Conservation (phyloP, 768 basidiomycete genomes). For the Panaeolus cyanescens region DNA sequence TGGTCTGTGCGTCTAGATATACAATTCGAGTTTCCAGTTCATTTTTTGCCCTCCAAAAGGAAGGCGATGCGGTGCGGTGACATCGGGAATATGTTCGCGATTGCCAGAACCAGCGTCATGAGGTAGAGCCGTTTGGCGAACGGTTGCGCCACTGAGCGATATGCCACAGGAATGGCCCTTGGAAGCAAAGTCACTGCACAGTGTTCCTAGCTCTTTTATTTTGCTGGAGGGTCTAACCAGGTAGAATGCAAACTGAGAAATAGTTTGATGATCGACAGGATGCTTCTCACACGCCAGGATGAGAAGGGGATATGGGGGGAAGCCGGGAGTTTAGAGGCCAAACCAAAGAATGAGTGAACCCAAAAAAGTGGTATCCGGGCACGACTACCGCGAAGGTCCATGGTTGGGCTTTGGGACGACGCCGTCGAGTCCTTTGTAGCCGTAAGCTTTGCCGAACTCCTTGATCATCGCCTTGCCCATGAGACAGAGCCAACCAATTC, state of each 20-base stretch:
- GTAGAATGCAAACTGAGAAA: neutral
- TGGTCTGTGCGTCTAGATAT: constrained; percentile 2
- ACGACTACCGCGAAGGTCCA: constrained; percentile 22
- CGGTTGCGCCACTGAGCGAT: neutral
- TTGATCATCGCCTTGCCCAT: constrained; percentile 87
- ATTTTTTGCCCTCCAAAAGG: neutral
- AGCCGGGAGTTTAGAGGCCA: neutral
- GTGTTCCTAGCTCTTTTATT: constrained; percentile 1
- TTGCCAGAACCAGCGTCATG: neutral
- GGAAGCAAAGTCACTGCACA: neutral
- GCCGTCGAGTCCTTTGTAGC: constrained; percentile 71
- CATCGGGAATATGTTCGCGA: constrained; percentile 1
- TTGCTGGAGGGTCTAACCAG: neutral
- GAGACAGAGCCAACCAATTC: constrained; percentile 84
- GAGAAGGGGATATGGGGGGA: constrained; percentile 7
- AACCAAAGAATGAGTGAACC: constrained; percentile 5
- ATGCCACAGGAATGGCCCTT: neutral
- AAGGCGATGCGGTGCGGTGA: constrained; percentile 1
- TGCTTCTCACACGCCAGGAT: constrained; percentile 17
- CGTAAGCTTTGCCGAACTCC: constrained; percentile 76
- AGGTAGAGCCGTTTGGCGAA: neutral
- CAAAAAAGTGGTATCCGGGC: constrained; percentile 5
- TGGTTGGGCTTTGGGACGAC: constrained; percentile 67
- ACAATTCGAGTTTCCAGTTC: neutral
- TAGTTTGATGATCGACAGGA: neutral